Base-by-base conservation (phyloP, 2,329 filamentous ascomycete genomes). In the Diplodia corticola region DNA sequence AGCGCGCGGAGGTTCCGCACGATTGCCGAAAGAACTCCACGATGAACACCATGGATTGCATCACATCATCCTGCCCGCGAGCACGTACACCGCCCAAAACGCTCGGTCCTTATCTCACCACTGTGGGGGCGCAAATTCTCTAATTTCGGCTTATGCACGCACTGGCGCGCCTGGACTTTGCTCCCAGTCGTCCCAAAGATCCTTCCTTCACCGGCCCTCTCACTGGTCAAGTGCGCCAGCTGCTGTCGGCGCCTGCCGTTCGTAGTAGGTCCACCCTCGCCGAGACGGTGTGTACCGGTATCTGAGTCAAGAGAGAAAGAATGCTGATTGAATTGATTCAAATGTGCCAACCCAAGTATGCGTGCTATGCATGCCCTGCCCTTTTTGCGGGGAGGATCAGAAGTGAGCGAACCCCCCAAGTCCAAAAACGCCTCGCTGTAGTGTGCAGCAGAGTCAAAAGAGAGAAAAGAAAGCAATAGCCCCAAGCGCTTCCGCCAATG, bases 381-480 rank as follows among this genome's bases (percentile, higher is more conserved):
- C 57, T 61, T 61, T 59, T 60, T 48, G 55, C 24, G 37, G 55
- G 37, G 55, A 57, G 55, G 17, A 28, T 22, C 22, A 46, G 24
- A 54, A 64, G 48, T 55, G 61, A 64, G 61, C 33, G 61, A 64
- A 46, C 37, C 61, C 61, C 61, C 37, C 55, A 48, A 17, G 53
- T 17, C 63, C 63, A 44, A 37, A 33, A 50, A 57, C 63, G 63
- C 63, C 63, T 35, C 63, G 63, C 63, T 65, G 63, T 57, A 57
- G 35, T 49, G 50, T 65, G 50, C 63, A 65, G 57, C 57, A 61
- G 33, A 44, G 40, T 44, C 17, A 44, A 44, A 44, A 44, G 40
- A 44, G 30, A 33, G 30, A 44, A 44, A 17, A 44, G 24, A 57
- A 35, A 49, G 24, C 13, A 22, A 48, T 5, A 30, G 30, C n/a